Conservation (phyloP, 495 filamentous ascomycete genomes). For the Hypoxylon trugodes region DNA sequence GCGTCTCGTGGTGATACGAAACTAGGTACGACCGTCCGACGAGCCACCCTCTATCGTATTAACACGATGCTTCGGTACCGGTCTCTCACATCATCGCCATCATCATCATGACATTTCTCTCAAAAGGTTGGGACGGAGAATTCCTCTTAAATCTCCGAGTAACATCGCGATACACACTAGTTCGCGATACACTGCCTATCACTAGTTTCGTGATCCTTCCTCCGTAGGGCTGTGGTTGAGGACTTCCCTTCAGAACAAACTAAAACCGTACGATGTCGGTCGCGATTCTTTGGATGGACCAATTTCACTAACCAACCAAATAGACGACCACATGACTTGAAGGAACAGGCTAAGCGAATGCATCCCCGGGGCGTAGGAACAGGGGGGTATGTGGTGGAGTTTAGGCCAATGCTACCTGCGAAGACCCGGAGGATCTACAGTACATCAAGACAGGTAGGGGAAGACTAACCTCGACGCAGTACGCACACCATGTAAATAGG, state of each 20-base stretch:
- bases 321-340: conserved; percentile 31
- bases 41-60: background rate
- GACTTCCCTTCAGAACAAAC: background rate
- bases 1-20: background rate
- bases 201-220: no score
- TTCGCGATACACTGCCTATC: no score
- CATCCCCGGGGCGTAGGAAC: conserved; percentile 26
- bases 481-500: no score
- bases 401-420: background rate
- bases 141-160: conserved; percentile 34
- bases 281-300: conserved; percentile 4
- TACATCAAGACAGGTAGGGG: no score
- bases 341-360: conserved; percentile 19
- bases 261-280: conserved; percentile 3
- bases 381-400: background rate
- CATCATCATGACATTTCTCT: conserved; percentile 1
- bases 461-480: no score
- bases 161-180: conserved; percentile 11
- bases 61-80: conserved; percentile 11
- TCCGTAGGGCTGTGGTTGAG: conserved; percentile 14
- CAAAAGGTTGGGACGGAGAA: conserved; percentile 9
- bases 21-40: background rate
- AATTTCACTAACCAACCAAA: conserved; percentile 14
- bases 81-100: no score
- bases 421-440: background rate